phyloP scores from a whole-genome alignment of 768 basidiomycete species.

The Collybia mongolica region DNA sequence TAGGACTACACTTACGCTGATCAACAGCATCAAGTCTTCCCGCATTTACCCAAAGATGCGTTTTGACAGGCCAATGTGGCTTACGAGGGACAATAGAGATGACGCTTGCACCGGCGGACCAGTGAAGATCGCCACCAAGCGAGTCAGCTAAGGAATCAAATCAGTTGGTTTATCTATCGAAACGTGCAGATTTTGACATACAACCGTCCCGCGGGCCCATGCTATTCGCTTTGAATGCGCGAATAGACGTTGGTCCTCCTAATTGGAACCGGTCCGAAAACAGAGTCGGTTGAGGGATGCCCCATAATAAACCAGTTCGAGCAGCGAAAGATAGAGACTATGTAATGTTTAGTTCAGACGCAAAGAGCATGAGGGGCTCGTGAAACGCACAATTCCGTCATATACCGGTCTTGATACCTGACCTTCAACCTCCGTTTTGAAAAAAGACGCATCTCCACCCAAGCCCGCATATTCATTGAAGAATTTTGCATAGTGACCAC shows the following conservation, averaged over 20 bases:
- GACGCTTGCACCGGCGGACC: conserved; percentile 73
- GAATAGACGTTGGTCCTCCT: conserved; percentile 85
- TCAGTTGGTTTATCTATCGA: background rate
- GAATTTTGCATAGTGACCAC: conserved; percentile 62
- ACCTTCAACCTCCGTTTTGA: conserved; percentile 69
- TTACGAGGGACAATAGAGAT: conserved; percentile 72
- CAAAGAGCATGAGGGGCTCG: background rate
- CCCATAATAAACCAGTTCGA: conserved; percentile 68
- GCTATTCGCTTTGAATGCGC: conserved; percentile 73
- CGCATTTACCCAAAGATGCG: conserved; percentile 76
- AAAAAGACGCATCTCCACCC: conserved; percentile 75
- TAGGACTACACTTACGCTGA: conserved; percentile 41
- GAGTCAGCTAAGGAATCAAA: conserved; percentile 62
- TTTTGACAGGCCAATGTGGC: conserved; percentile 82
- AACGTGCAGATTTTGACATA: conserved; percentile 30
- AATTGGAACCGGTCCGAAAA: conserved; percentile 90
- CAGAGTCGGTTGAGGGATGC: conserved; percentile 49
- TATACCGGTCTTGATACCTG: conserved; percentile 60
- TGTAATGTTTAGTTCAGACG: background rate
- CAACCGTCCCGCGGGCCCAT: conserved; percentile 78
- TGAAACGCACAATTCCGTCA: conserved; percentile 53
- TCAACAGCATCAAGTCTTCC: conserved; percentile 69
- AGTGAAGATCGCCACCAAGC: conserved; percentile 80
- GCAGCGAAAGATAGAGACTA: conserved; percentile 78
- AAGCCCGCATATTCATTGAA: conserved; percentile 75